These are phyloP conservation scores for Phyllosticta paracitricarpa DNA, from an alignment of 2,329 filamentous ascomycete species.

Conservation along the genomic window DNA sequence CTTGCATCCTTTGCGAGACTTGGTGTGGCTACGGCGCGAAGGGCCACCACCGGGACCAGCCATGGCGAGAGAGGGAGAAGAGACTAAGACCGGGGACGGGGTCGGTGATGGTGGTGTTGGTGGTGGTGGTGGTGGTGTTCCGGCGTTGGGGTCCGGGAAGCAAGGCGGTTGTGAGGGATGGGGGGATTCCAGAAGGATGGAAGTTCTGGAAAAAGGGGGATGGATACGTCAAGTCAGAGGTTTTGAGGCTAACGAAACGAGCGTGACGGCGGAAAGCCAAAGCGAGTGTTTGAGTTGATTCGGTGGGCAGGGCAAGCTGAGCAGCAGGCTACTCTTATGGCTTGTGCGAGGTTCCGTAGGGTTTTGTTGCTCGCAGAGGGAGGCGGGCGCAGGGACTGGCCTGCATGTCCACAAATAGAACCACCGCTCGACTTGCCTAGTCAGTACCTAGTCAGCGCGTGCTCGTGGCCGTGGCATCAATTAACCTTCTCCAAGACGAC, in stretches of 20 bases:
- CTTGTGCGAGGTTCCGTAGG: constrained; percentile 11
- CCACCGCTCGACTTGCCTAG: constrained; percentile 19
- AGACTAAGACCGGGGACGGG: constrained; percentile 3
- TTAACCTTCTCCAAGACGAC: constrained; percentile 14
- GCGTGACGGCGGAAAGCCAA: constrained; percentile 23
- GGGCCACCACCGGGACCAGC: constrained; percentile 91
- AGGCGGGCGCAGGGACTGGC: constrained; percentile 11
- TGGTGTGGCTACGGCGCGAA: constrained; percentile 86
- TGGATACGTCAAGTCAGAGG: constrained; percentile 2
- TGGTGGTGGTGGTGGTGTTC: neutral
- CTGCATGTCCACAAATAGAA: constrained; percentile 11
- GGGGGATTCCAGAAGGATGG: neutral
- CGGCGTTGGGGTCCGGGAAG: neutral
- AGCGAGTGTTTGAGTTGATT: constrained; percentile 18
- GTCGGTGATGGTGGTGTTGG: constrained; percentile 2
- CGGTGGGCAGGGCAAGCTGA: constrained; percentile 25
- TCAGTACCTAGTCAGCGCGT: constrained; percentile 29
- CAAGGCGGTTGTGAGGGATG: neutral
- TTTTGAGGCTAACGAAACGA: constrained; percentile 17
- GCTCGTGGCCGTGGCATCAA: constrained; percentile 19
- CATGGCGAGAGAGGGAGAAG: constrained; percentile 43
- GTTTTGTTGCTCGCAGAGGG: neutral
- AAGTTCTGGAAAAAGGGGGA: constrained; percentile 4
- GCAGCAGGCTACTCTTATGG: constrained; percentile 22
- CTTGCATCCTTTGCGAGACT: constrained; percentile 96